Evolutionary conservation across 2,329 filamentous ascomycete species (phyloP), one percentile per base, ranked within the genome.

Genomic region (Cladosporium sphaerospermum): DNA sequence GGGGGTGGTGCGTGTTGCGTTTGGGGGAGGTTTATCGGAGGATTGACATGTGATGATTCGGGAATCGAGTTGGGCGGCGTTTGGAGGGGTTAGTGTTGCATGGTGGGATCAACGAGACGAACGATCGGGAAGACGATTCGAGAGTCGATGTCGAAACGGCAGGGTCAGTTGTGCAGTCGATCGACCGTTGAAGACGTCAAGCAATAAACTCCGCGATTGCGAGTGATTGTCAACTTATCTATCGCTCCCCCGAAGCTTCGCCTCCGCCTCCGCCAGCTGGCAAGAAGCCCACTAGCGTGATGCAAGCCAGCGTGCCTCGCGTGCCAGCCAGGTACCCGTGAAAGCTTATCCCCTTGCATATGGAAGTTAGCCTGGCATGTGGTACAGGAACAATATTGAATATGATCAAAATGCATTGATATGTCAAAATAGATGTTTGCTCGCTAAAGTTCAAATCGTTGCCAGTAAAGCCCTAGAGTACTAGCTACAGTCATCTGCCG

Each of bases 271-370:
- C 23, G 23, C 36, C 45, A 48, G 45, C 45, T 48, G 45, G 45
- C 45, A 48, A 48, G 45, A 28, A 34, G 33, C 18, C 34, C 37
- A 28, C n/a, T 41, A 48, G 45, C 45, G 45, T 10, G 9, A 6
- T 19, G 23, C 23, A 28, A 28, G 23, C 23, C 23, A 28, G 23
- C 23, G 31, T 16, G 34, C 19, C 45, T n/a, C 34, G 45, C 19
- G n/a, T 10, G 14, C n/a, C 31, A 23, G 36, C 39, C 45, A 48
- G 45, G 45, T 48, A 48, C 45, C 45, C 45, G 45, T 14, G 23
- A 41, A 32, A 16, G 10, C 16, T 45, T 6, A 36, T 36, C 23
- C 8, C 45, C 45, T 48, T 48, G 45, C 45, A 41, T 48, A 11
- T 13, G 16, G 37, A 31, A 37, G 45, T 28, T 23, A n/a, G 18